phyloP scores from a whole-genome alignment of 1,139 yeast genomes.

The Geotrichum restrictum region DNA sequence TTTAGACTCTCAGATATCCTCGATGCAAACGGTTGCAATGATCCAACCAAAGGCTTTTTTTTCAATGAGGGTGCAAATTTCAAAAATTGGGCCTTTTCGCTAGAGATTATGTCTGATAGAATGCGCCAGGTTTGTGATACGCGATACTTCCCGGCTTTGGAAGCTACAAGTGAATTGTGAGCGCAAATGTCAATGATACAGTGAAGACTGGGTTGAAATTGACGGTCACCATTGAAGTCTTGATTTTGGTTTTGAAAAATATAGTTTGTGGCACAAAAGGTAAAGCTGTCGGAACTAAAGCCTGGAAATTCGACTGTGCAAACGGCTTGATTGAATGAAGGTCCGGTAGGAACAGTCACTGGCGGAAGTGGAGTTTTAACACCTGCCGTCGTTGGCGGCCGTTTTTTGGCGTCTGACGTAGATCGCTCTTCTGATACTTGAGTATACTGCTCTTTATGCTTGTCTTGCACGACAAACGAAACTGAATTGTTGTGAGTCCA shows the following conservation, averaged over 20 bases:
- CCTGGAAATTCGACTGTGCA: constrained; percentile 35
- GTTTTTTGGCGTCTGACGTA: constrained; percentile 10
- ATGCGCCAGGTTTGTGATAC: constrained; percentile 70
- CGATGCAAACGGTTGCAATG: constrained; percentile 19
- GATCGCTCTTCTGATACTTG: constrained; percentile 13
- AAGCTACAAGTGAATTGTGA: constrained; percentile 58
- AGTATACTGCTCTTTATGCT: constrained; percentile 24
- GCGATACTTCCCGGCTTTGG: constrained; percentile 49
- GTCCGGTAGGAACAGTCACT: neutral
- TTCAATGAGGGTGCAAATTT: constrained; percentile 15
- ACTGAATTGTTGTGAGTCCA: constrained; percentile 57
- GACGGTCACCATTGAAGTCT: constrained; percentile 18
- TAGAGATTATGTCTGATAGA: constrained; percentile 53
- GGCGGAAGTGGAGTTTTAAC: constrained; percentile 12
- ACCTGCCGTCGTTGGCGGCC: constrained; percentile 8
- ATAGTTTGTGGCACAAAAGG: constrained; percentile 36
- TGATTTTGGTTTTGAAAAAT: constrained; percentile 23
- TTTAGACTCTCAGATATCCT: constrained; percentile 22
- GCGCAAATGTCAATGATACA: constrained; percentile 51
- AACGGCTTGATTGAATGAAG: constrained; percentile 16
- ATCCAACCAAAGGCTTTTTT: constrained; percentile 11
- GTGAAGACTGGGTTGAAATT: constrained; percentile 43
- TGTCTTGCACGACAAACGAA: constrained; percentile 52
- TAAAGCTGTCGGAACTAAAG: constrained; percentile 30
- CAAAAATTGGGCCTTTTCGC: constrained; percentile 39